Evolutionary conservation across 192 early-diverging fungal species (phyloP), one percentile per base, ranked within the genome.

Genomic region (Coemansia sp.): DNA sequence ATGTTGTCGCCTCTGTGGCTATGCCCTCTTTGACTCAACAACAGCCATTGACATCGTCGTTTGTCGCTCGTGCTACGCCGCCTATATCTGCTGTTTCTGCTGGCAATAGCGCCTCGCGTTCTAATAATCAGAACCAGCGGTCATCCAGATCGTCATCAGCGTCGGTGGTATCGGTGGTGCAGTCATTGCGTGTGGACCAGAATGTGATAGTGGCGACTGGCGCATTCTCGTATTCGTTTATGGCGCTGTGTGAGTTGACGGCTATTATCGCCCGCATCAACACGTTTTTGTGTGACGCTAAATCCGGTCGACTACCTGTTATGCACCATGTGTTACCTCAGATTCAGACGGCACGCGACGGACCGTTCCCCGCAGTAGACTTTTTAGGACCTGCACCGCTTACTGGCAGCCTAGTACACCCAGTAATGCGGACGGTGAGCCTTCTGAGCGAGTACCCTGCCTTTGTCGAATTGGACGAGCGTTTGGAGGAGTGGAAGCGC

Each of bases 181-280:
- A 68, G 38, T 66, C 76, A 16, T 20, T 76, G 61, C 67, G 71
- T 7, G 73, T 79, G 22, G 74, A 74, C 61, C 73, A 70, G 62
- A 52, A 70, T 55, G 66, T 52, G 24, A 79, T 84, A 9, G 82
- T 84, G n/a, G 82, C 82, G 13, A 84, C 82, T 0, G 82, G 82
- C 29, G 77, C 82, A 1, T 84, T 84, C 49, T 84, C 82, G 41
- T 76, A 76, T 66, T 84, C 82, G 65, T 84, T 84, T n/a, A 84
- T 84, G 82, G 71, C 77, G 61, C 77, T 84, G 60, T 79, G 82
- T 68, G 82, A 79, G 67, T 71, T 84, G 71, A 84, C 82, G 0
- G 67, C 82, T 8, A 74, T 84, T 12, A 79, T 84, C 15, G 67
- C 82, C 1, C 70, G 63, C 13, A 79, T 76, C 65, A 84, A 84